Percentiles rank a stretch among this genome's conserved stretches.
Conservation (phyloP, 768 basidiomycete genomes). For the Cytidiella melzeri region DNA sequence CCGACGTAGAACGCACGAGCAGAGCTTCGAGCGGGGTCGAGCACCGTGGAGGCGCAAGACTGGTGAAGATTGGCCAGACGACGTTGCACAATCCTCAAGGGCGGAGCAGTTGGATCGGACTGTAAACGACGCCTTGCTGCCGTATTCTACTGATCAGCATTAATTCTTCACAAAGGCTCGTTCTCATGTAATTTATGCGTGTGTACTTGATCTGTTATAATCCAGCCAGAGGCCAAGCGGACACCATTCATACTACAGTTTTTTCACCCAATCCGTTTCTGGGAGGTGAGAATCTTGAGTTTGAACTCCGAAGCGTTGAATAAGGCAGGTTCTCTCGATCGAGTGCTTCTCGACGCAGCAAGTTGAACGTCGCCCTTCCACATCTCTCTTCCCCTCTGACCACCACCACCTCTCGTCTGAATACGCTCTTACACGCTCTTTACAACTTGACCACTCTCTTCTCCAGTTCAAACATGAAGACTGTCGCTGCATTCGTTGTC, state of each 20-base stretch:
- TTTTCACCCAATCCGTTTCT: too few species aligned
- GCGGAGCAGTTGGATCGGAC: conserved; percentile 89
- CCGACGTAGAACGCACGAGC: conserved; percentile 11
- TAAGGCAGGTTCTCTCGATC: not conserved
- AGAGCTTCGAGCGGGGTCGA: conserved; percentile 24
- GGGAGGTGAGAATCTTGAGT: not conserved
- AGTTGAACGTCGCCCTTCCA: not conserved
- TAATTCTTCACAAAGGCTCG: too few species aligned
- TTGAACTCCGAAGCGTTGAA: not conserved
- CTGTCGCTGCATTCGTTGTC: conserved; percentile 24
- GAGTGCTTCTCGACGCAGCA: conserved; percentile 1
- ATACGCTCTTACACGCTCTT: not conserved
- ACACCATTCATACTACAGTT: too few species aligned
- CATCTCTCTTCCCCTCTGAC: conserved; percentile 1
- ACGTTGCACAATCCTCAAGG: conserved; percentile 88
- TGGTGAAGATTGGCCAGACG: conserved; percentile 93
- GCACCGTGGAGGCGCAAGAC: not conserved
- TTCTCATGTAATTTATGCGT: too few species aligned
- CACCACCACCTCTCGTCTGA: not conserved
- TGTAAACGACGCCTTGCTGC: conserved; percentile 29
- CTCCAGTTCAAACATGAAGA: conserved; percentile 28
- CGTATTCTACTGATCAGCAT: not conserved
- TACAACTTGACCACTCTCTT: not conserved
- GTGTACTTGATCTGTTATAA: too few species aligned
- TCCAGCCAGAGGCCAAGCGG: too few species aligned